These are phyloP conservation scores for Iodosphaeria phyllophila DNA, from an alignment of 2,329 filamentous ascomycete species.

Conservation along the genomic window DNA sequence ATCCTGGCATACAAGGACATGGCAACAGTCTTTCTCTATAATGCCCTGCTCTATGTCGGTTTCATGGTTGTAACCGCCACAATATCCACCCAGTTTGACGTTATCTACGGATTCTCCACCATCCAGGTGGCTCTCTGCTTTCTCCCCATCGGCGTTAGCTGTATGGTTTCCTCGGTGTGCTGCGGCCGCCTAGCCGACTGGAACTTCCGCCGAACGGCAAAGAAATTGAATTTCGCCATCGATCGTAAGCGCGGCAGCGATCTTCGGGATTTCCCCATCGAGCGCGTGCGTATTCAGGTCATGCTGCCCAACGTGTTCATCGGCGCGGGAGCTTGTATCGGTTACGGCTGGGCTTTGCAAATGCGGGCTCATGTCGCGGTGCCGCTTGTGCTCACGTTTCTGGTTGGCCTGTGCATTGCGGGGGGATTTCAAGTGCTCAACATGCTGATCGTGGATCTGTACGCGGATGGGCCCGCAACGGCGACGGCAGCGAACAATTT, in stretches of 20 bases:
- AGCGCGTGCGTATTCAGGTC: constrained; percentile 32
- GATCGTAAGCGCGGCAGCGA: constrained; percentile 36
- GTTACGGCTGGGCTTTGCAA: constrained; percentile 39
- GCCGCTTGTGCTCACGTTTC: constrained; percentile 34
- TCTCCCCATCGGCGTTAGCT: constrained; percentile 32
- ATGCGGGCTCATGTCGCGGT: constrained; percentile 29
- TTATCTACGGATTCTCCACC: constrained; percentile 30
- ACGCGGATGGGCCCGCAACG: constrained; percentile 39
- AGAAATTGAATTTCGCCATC: constrained; percentile 38
- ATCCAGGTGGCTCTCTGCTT: constrained; percentile 34
- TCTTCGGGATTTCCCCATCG: constrained; percentile 32
- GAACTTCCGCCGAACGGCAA: constrained; percentile 54
- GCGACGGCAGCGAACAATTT: constrained; percentile 47
- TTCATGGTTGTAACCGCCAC: constrained; percentile 36
- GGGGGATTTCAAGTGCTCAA: constrained; percentile 45
- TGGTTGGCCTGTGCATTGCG: constrained; percentile 37
- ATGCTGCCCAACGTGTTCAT: constrained; percentile 33
- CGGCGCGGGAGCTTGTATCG: constrained; percentile 31
- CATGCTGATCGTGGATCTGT: constrained; percentile 43
- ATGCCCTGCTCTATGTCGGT: constrained; percentile 33
- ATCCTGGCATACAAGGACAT: constrained; percentile 40
- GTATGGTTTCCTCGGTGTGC: constrained; percentile 25
- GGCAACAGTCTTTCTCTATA: constrained; percentile 30
- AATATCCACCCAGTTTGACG: constrained; percentile 28
- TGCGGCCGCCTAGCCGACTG: constrained; percentile 41